Base-by-base conservation (phyloP, 768 basidiomycete species). In the Collybiopsis confluens region DNA sequence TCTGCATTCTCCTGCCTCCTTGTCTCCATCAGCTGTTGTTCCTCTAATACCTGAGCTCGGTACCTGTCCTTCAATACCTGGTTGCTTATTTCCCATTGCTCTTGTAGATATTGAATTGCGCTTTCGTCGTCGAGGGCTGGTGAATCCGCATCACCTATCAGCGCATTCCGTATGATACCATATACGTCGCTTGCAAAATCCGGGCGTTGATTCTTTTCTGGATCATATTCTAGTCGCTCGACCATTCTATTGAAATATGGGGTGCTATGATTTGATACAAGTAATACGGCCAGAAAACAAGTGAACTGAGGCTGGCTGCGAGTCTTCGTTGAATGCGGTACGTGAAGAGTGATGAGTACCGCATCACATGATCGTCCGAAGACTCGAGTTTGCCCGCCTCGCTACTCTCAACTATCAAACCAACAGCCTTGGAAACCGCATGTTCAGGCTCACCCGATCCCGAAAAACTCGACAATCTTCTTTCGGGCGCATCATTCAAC, bases 11-110 rank as follows among this genome's bases (percentile, higher is more conserved):
- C 55, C 63, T 62, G 27, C 45, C n/a, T 45, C 45, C 27, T 61
- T 54, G 55, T 66, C 65, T 42, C 63, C 62, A 56, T 62, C 65
- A 33, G 13, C 3, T 58, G 59, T 35, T 15, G 38, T 21, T 45
- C 41, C 9, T 49, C 49, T 28, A 33, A 15, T 11, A 43, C 18
- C 36, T 56, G 55, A 10, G 24, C 20, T 30, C 45, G 26, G 23
- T 52, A 56, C 11, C 26, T 38, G 7, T n/a, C 24, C 15, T 20
- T 15, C 2, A 23, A 49, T 6, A 4, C 30, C 21, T 5, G 18
- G 21, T 56, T 56, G 6, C 52, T 49, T 9, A 37, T 42, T 21
- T 35, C n/a, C 55, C 55, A 56, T 15, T 30, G 21, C 4, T 51
- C 24, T 10, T 23, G 9, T 2, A 56, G 35, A 13, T 26, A 27